A percentile compares a stretch with the other conserved stretches of the same genome.
Conservation (phyloP, 352 stramenopile genomes). For the Pythium periplocum region DNA sequence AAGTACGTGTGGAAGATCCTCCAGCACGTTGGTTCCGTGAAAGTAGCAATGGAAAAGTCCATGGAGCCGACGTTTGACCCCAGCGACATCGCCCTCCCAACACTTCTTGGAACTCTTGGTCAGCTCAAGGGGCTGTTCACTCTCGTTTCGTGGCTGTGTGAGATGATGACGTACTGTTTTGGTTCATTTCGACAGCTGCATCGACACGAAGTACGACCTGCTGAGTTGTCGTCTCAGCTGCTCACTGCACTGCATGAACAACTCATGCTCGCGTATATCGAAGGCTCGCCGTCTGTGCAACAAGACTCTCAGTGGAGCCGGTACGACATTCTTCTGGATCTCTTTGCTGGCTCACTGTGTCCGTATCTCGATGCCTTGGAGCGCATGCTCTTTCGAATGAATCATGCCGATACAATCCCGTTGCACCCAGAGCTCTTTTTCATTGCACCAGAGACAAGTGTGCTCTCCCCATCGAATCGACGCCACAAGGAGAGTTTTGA, state of each 20-base stretch:
- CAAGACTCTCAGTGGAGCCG: conserved; percentile 14
- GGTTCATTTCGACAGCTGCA: conserved; percentile 12
- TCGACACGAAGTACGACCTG: conserved; percentile 23
- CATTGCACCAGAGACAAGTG: conserved; percentile 9
- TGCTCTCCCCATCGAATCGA: conserved; percentile 8
- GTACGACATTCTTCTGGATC: conserved; percentile 36
- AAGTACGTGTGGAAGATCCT: conserved; percentile 21
- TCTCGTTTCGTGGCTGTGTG: conserved; percentile 38
- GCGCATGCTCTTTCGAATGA: conserved; percentile 39
- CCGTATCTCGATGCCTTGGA: conserved; percentile 54
- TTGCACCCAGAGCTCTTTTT: conserved; percentile 60
- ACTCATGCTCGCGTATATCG: conserved; percentile 41
- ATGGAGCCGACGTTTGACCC: conserved; percentile 5
- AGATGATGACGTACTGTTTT: conserved; percentile 28
- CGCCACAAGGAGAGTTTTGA: conserved; percentile 28
- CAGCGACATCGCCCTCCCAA: conserved; percentile 13
- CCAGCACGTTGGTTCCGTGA: conserved; percentile 18
- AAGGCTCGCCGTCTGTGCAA: conserved; percentile 2
- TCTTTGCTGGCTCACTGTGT: conserved; percentile 37
- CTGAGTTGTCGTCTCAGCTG: conserved; percentile 31
- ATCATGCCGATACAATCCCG: conserved; percentile 30
- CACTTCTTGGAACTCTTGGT: conserved; percentile 37
- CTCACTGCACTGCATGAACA: conserved; percentile 38
- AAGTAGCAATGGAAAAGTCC: conserved; percentile 5
- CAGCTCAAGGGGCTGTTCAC: conserved; percentile 38